A percentile compares a stretch with the other conserved stretches of the same genome.
Evolutionary conservation across 805 yeast species (phyloP).

Genomic region (Metschnikowia lunata): DNA sequence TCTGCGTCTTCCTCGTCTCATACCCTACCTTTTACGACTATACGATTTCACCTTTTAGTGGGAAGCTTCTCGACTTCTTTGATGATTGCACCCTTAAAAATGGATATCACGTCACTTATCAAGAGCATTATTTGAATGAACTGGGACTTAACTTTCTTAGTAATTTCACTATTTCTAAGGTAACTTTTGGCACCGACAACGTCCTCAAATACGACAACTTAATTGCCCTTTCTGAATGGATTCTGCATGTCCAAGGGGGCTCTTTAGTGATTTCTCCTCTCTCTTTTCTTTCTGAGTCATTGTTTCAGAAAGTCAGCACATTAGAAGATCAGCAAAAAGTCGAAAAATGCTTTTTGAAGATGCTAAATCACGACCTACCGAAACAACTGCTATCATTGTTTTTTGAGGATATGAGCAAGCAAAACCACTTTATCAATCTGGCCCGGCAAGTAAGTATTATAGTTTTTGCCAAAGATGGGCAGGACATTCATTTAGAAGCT

Average conservation of each 20-base stretch:
- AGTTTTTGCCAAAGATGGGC: constrained; percentile 2
- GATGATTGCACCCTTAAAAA: constrained; percentile 5
- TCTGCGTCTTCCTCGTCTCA: constrained; percentile 29
- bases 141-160: neutral
- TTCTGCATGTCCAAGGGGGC: constrained; percentile 3
- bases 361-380: constrained; percentile 26
- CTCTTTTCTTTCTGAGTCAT: constrained; percentile 1
- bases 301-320: neutral
- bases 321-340: constrained; percentile 5
- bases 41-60: constrained; percentile 25
- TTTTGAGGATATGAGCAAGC: constrained; percentile 21
- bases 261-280: constrained; percentile 14
- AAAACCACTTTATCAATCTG: constrained; percentile 27
- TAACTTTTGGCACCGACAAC: constrained; percentile 9
- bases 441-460: constrained; percentile 14
- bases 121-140: neutral
- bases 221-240: constrained; percentile 7
- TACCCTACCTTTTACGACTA: constrained; percentile 35
- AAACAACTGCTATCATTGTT: constrained; percentile 21
- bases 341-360: constrained; percentile 15
- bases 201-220: constrained; percentile 9
- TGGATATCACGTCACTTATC: neutral
- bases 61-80: constrained; percentile 9
- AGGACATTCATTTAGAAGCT: neutral
- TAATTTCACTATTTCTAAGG: constrained; percentile 1